Conservation (phyloP, 1,284 basidiomycete genomes). For the Cryptococcus sp. region DNA sequence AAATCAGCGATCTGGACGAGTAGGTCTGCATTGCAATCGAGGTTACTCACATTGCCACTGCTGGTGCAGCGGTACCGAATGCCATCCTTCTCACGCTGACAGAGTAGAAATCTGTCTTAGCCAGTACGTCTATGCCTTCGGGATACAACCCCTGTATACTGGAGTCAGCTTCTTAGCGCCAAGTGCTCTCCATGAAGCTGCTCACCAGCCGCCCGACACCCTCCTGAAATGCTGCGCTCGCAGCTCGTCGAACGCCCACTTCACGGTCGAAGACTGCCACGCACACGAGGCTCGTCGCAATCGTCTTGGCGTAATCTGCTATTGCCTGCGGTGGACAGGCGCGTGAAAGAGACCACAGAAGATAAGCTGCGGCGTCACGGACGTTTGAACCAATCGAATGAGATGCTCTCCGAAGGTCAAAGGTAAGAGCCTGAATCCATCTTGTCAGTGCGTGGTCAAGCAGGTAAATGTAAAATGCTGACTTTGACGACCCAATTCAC, state of each 20-base stretch:
- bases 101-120: conserved; percentile 91
- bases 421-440: conserved; percentile 71
- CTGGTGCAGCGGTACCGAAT: conserved; percentile 77
- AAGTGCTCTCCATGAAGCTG: conserved; percentile 35
- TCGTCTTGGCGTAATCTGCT: conserved; percentile 62
- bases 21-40: conserved; percentile 44
- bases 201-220: conserved; percentile 86
- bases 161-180: background rate
- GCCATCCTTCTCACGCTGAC: conserved; percentile 83
- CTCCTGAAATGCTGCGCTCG: conserved; percentile 97
- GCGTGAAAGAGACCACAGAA: conserved; percentile 90
- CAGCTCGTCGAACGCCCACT: conserved; percentile 91
- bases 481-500: conserved; percentile 80
- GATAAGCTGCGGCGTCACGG: conserved; percentile 91
- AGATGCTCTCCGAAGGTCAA: conserved; percentile 86
- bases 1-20: background rate
- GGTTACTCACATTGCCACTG: conserved; percentile 73
- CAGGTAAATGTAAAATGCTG: conserved; percentile 20
- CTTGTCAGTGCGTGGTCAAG: background rate
- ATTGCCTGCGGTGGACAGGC: conserved; percentile 66
- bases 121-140: conserved; percentile 89
- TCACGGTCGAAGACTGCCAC: conserved; percentile 90
- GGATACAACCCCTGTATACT: conserved; percentile 72
- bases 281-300: conserved; percentile 71
- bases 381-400: conserved; percentile 94